A percentile compares a stretch with the other conserved stretches of the same genome.
Evolutionary conservation across 1,284 basidiomycete genomes (phyloP).

Genomic region (Papiliotrema fonsecae): DNA sequence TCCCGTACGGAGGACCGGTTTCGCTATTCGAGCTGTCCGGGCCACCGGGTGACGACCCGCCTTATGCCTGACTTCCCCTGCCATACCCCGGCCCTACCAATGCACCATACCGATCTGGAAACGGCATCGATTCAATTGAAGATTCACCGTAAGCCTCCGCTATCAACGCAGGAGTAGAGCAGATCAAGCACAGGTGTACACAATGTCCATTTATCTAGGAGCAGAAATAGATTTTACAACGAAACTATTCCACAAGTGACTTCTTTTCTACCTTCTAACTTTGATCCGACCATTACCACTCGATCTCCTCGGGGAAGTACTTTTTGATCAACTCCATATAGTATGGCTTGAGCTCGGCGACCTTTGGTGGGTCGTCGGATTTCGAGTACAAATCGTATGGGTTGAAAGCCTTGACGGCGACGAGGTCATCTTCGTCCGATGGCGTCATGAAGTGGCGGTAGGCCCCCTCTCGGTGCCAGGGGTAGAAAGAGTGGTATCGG

Average conservation of each 20-base stretch:
- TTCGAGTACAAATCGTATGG: constrained; percentile 88
- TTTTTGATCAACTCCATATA: constrained; percentile 75
- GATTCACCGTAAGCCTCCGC: too few species aligned
- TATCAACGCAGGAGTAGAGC: too few species aligned
- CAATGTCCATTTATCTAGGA: too few species aligned
- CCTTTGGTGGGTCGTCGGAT: constrained; percentile 64
- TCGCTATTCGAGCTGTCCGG: too few species aligned
- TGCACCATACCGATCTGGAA: too few species aligned
- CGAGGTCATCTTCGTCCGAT: constrained; percentile 47
- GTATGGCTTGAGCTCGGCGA: constrained; percentile 67
- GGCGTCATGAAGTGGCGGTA: constrained; percentile 72
- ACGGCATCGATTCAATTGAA: too few species aligned
- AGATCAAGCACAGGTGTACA: too few species aligned
- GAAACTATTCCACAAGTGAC: neutral
- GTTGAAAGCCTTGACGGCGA: constrained; percentile 45
- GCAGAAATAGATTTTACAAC: too few species aligned
- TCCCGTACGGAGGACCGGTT: too few species aligned
- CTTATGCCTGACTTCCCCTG: too few species aligned
- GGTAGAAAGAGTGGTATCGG: constrained; percentile 90
- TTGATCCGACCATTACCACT: constrained; percentile 56
- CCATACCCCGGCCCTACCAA: too few species aligned
- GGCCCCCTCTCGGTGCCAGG: constrained; percentile 84
- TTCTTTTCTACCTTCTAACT: neutral
- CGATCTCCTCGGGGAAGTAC: constrained; percentile 71
- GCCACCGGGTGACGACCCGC: too few species aligned